These are phyloP conservation scores for Solanum piurae DNA, from an alignment of 257 asterid genomes.

Conservation along the genomic window DNA sequence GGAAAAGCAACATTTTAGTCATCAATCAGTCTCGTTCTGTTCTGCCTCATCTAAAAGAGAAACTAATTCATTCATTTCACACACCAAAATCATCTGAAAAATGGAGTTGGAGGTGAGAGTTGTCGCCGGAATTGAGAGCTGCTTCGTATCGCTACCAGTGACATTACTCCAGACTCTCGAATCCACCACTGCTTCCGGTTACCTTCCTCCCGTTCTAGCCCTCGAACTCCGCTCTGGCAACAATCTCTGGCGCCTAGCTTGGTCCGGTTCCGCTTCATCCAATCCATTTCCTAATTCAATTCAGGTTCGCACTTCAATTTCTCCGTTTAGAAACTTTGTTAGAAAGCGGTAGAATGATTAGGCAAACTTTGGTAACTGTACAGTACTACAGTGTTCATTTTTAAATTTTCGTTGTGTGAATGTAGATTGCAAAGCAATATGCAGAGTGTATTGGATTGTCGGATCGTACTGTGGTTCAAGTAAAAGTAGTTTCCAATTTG, in stretches of 20 bases:
- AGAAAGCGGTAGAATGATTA: neutral
- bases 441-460: constrained; percentile 86
- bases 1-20: neutral
- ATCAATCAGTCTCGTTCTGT: neutral
- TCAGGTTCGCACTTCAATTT: constrained; percentile 33
- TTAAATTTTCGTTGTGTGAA: neutral
- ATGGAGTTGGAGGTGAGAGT: constrained; percentile 90
- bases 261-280: constrained; percentile 89
- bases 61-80: neutral
- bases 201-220: constrained; percentile 84
- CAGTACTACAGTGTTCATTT: neutral
- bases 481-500: constrained; percentile 52
- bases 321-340: neutral
- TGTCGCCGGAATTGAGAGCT: constrained; percentile 59
- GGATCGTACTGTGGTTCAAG: constrained; percentile 55
- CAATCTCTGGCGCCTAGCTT: constrained; percentile 64
- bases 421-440: constrained; percentile 68
- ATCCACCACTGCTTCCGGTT: constrained; percentile 33
- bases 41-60: neutral
- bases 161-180: constrained; percentile 72
- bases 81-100: neutral
- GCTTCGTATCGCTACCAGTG: constrained; percentile 78
- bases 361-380: neutral
- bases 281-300: constrained; percentile 59
- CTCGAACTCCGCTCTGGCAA: constrained; percentile 52